Percentiles rank a stretch among this genome's conserved stretches.
Evolutionary conservation across 768 basidiomycete genomes (phyloP).

Genomic region (Naganishia randhawae): DNA sequence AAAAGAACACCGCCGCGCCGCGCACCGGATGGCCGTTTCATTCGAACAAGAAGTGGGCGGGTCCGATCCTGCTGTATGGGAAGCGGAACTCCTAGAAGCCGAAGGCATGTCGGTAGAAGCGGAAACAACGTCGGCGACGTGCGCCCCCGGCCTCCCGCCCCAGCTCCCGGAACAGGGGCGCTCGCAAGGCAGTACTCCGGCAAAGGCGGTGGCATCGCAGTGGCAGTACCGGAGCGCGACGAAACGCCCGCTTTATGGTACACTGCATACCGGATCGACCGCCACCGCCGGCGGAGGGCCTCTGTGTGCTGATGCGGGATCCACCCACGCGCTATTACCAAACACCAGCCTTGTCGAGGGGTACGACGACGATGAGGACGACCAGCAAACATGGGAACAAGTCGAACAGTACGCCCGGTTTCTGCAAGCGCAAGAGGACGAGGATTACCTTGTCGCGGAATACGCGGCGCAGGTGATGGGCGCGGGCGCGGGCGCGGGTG

Average conservation of each 20-base stretch:
- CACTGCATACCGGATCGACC: neutral
- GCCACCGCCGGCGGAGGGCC: neutral
- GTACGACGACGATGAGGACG: neutral
- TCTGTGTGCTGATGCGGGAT: neutral
- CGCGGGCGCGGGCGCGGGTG: neutral
- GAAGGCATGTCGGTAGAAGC: slow-evolving; percentile 9
- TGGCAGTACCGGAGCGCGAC: slow-evolving; percentile 8
- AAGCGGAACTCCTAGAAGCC: slow-evolving; percentile 20
- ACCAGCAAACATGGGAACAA: neutral
- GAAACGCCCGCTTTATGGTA: neutral
- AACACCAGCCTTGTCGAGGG: neutral
- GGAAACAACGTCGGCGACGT: no score
- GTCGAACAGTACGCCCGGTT: slow-evolving; percentile 3
- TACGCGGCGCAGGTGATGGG: slow-evolving; percentile 1
- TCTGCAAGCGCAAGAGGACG: neutral
- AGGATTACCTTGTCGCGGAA: slow-evolving; percentile 16
- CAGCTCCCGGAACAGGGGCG: no score
- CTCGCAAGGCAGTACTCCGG: neutral
- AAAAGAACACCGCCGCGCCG: slow-evolving; percentile 11
- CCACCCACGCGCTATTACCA: no score
- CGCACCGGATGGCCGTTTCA: slow-evolving; percentile 15
- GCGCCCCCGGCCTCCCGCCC: no score
- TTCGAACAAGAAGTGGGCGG: slow-evolving; percentile 32
- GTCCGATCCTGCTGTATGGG: slow-evolving; percentile 28
- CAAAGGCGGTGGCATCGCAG: neutral